These are phyloP conservation scores for Cryphonectria nitschkei DNA, from an alignment of 2,329 filamentous ascomycete genomes.

Conservation along the genomic window DNA sequence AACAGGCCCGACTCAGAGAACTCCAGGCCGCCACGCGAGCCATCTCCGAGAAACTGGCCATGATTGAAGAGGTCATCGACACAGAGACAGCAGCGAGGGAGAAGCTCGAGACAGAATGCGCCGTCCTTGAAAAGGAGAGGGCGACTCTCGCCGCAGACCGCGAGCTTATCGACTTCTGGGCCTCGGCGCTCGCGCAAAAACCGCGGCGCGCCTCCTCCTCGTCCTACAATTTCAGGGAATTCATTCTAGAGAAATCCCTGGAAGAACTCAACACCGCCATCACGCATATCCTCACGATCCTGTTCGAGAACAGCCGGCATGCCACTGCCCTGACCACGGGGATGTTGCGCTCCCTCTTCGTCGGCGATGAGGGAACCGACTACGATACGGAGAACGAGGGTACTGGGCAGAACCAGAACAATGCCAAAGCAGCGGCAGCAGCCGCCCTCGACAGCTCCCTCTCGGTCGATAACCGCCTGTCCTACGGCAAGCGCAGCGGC, in stretches of 20 bases:
- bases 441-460: slow-evolving; percentile 34
- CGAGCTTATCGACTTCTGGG: slow-evolving; percentile 1
- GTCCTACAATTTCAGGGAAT: neutral
- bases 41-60: neutral
- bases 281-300: slow-evolving; percentile 35
- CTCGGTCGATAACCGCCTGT: slow-evolving; percentile 30
- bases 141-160: neutral
- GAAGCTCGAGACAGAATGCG: neutral
- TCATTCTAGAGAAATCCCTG: neutral
- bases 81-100: neutral
- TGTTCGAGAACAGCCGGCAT: slow-evolving; percentile 38
- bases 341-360: slow-evolving; percentile 34
- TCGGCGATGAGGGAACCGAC: slow-evolving; percentile 1
- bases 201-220: neutral
- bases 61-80: neutral
- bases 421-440: neutral
- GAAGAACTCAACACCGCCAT: slow-evolving; percentile 36
- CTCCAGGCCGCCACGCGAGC: neutral
- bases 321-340: slow-evolving; percentile 33
- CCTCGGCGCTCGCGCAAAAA: neutral
- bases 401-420: neutral
- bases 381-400: neutral
- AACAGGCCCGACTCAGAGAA: neutral
- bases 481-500: slow-evolving; percentile 40
- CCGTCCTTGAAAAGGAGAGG: neutral